These are phyloP conservation scores for Bryoglossum gracile DNA, from an alignment of 495 filamentous ascomycete species.

Conservation along the genomic window DNA sequence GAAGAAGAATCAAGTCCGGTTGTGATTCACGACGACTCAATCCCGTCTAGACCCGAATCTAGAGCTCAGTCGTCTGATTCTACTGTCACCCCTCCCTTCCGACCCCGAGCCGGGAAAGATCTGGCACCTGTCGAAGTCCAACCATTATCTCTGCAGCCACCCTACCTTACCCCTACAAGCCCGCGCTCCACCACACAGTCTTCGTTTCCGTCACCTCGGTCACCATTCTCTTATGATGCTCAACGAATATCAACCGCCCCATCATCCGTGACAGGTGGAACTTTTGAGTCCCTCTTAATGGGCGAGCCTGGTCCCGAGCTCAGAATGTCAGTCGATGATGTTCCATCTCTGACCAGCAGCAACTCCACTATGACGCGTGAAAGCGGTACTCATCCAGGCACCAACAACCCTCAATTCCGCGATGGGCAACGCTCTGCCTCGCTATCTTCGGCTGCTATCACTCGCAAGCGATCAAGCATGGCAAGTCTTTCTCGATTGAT, in stretches of 20 bases:
- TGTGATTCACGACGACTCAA: conserved; percentile 35
- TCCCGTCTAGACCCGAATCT: conserved; percentile 29
- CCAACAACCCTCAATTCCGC: conserved; percentile 29
- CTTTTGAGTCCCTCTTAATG: conserved; percentile 51
- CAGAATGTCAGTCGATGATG: conserved; percentile 75
- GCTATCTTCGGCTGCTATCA: conserved; percentile 56
- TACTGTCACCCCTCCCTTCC: conserved; percentile 49
- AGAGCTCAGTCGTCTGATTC: conserved; percentile 44
- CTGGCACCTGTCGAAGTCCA: conserved; percentile 44
- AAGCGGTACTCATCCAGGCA: conserved; percentile 29
- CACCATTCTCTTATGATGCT: conserved; percentile 57
- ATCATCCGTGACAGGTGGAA: conserved; percentile 64
- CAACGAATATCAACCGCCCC: conserved; percentile 64
- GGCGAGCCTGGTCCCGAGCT: conserved; percentile 57
- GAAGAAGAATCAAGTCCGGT: conserved; percentile 33
- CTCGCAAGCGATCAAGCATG: conserved; percentile 74
- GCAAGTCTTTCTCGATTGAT: conserved; percentile 80
- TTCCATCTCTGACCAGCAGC: conserved; percentile 80
- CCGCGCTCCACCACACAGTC: conserved; percentile 46
- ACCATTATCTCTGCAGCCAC: conserved; percentile 35
- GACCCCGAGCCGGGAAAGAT: conserved; percentile 46
- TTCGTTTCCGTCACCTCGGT: conserved; percentile 50
- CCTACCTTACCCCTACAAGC: conserved; percentile 43
- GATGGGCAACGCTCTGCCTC: conserved; percentile 61
- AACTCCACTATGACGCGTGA: conserved; percentile 78